phyloP scores from a whole-genome alignment of 306 rosid species.

The Malus orientalis region DNA sequence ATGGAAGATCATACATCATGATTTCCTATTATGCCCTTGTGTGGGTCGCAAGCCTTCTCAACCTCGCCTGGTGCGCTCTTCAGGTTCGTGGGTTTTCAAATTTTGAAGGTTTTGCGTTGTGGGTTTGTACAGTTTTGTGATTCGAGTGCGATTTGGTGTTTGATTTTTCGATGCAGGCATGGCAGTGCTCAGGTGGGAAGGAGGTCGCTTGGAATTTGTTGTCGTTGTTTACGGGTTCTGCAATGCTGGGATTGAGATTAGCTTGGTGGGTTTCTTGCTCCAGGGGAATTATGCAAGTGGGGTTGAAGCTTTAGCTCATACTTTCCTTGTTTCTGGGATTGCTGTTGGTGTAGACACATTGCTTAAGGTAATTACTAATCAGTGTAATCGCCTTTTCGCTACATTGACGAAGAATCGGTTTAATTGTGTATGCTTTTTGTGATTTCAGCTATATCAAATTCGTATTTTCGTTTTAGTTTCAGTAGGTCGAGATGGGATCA shows the following conservation, averaged over 20 bases:
- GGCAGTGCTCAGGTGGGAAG: slow-evolving; percentile 72
- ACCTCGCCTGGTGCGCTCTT: slow-evolving; percentile 58
- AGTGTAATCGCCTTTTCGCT: not conserved
- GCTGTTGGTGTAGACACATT: slow-evolving; percentile 48
- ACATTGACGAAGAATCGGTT: not conserved
- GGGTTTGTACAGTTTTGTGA: not conserved
- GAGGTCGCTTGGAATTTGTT: slow-evolving; percentile 53
- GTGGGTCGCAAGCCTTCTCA: slow-evolving; percentile 49
- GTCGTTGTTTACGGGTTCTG: slow-evolving; percentile 49
- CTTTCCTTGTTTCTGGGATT: slow-evolving; percentile 45
- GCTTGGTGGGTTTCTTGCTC: slow-evolving; percentile 61
- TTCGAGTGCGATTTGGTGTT: not conserved
- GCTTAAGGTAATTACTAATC: slow-evolving; percentile 45
- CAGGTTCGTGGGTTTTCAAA: slow-evolving; percentile 33
- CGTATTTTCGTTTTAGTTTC: not conserved
- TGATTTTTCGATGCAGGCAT: slow-evolving; percentile 28
- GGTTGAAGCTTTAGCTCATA: slow-evolving; percentile 44
- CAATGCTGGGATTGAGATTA: slow-evolving; percentile 61
- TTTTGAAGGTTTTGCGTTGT: not conserved
- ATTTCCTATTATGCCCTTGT: slow-evolving; percentile 58
- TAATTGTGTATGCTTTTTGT: not conserved
- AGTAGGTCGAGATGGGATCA: not conserved
- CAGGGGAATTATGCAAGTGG: slow-evolving; percentile 47
- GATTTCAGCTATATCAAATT: not conserved
- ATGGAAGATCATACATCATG: slow-evolving; percentile 37